Conservation (phyloP, 1,284 basidiomycete genomes). For the Bjerkandera adusta region DNA sequence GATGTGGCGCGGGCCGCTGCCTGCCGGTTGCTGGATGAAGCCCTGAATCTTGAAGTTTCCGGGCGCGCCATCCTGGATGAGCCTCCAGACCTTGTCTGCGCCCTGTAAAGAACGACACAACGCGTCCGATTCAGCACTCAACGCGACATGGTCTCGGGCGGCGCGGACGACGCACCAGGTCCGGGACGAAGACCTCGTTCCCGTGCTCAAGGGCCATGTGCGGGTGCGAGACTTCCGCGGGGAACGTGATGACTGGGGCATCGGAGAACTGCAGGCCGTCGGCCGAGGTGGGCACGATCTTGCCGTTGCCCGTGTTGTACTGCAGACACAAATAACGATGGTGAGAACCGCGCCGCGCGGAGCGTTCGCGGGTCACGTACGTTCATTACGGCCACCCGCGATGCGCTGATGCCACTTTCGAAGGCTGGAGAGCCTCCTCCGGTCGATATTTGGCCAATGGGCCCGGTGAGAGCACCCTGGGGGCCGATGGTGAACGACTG, state of each 20-base stretch:
- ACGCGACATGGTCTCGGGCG: neutral
- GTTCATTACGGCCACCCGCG: slow-evolving; percentile 57
- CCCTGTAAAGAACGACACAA: slow-evolving; percentile 41
- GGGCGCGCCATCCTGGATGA: slow-evolving; percentile 37
- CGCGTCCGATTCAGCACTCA: no score
- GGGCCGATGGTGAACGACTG: slow-evolving; percentile 54
- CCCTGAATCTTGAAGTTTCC: slow-evolving; percentile 56
- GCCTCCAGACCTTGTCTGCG: slow-evolving; percentile 63
- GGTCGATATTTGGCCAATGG: slow-evolving; percentile 46
- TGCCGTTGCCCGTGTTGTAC: slow-evolving; percentile 58
- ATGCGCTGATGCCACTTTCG: slow-evolving; percentile 46
- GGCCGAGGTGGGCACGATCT: slow-evolving; percentile 46
- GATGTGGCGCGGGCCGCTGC: slow-evolving; percentile 68
- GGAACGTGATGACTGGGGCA: slow-evolving; percentile 51
- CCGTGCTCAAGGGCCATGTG: slow-evolving; percentile 59
- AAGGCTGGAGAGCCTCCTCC: slow-evolving; percentile 54
- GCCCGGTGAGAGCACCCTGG: slow-evolving; percentile 43
- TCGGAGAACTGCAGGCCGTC: slow-evolving; percentile 42
- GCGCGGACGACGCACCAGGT: slow-evolving; percentile 44
- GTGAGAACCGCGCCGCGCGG: neutral
- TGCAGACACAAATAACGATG: slow-evolving; percentile 20
- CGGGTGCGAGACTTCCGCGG: slow-evolving; percentile 51
- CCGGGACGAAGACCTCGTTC: slow-evolving; percentile 58
- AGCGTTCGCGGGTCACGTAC: slow-evolving; percentile 30
- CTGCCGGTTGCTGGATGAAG: slow-evolving; percentile 56